phyloP scores from a whole-genome alignment of 1,284 basidiomycete genomes.

The Rhodotorula sp. region DNA sequence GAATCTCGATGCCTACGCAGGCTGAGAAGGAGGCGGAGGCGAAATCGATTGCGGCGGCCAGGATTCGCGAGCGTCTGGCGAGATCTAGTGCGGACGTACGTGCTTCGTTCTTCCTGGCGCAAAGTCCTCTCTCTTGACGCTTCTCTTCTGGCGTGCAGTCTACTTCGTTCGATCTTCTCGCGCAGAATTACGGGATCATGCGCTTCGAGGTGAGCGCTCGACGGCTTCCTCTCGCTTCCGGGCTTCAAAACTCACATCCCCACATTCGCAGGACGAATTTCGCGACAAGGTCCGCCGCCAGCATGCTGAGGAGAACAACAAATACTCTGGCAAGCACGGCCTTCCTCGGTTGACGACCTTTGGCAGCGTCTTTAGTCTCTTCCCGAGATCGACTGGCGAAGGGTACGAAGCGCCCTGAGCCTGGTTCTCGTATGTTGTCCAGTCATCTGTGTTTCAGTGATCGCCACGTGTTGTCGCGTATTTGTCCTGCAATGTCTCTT shows the following conservation, averaged over 20 bases:
- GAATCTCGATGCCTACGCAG: no score
- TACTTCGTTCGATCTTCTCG: neutral
- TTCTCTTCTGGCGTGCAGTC: neutral
- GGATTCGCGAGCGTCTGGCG: no score
- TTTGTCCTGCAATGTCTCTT: conserved; percentile 42
- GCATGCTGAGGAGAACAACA: neutral
- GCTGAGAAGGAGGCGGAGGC: no score
- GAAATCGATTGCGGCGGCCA: no score
- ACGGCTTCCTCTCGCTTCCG: neutral
- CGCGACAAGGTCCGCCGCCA: neutral
- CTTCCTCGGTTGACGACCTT: conserved; percentile 14
- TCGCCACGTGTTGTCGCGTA: conserved; percentile 45
- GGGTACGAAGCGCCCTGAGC: neutral
- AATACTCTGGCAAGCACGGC: neutral
- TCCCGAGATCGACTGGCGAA: neutral
- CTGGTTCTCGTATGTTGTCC: no score
- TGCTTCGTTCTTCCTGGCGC: neutral
- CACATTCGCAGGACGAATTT: conserved; percentile 3
- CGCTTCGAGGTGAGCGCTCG: neutral
- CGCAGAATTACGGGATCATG: conserved; percentile 1
- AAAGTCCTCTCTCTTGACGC: neutral
- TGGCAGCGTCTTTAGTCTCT: conserved; percentile 20
- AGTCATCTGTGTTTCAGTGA: conserved; percentile 26
- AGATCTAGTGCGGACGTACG: no score
- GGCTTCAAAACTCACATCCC: no score